phyloP scores from a whole-genome alignment of 2,329 filamentous ascomycete genomes.

The Nothophoma quercina region DNA sequence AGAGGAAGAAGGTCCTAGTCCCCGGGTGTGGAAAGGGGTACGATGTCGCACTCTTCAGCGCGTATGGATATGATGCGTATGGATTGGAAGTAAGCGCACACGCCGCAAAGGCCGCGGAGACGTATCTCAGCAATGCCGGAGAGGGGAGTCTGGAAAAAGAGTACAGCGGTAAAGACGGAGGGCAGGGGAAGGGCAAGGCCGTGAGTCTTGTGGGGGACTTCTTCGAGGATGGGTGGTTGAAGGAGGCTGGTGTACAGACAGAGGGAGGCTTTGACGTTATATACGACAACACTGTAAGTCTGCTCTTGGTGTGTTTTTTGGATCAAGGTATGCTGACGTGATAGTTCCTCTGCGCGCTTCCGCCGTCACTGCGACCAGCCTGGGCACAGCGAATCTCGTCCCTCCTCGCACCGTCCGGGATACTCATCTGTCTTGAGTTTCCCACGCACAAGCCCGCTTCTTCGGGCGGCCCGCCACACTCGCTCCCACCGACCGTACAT shows the following conservation, averaged over 20 bases:
- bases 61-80: conserved; percentile 78
- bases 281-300: conserved; percentile 68
- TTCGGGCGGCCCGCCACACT: conserved; percentile 75
- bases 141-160: conserved; percentile 50
- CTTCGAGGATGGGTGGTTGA: conserved; percentile 67
- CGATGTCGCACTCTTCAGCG: conserved; percentile 77
- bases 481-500: conserved; percentile 73
- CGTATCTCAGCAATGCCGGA: conserved; percentile 45
- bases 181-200: conserved; percentile 60
- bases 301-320: background rate
- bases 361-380: conserved; percentile 60
- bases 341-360: conserved; percentile 69
- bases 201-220: conserved; percentile 71
- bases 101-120: conserved; percentile 57
- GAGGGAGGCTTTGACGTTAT: conserved; percentile 68
- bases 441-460: conserved; percentile 74
- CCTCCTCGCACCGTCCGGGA: conserved; percentile 61
- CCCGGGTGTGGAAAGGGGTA: conserved; percentile 85
- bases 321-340: background rate
- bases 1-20: conserved; percentile 69
- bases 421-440: conserved; percentile 75
- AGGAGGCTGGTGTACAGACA: conserved; percentile 38
- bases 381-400: conserved; percentile 66
- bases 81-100: conserved; percentile 73
- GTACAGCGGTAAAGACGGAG: conserved; percentile 51